Conservation (phyloP, 169 alveolate species). For the Cryptosporidium sp. region DNA sequence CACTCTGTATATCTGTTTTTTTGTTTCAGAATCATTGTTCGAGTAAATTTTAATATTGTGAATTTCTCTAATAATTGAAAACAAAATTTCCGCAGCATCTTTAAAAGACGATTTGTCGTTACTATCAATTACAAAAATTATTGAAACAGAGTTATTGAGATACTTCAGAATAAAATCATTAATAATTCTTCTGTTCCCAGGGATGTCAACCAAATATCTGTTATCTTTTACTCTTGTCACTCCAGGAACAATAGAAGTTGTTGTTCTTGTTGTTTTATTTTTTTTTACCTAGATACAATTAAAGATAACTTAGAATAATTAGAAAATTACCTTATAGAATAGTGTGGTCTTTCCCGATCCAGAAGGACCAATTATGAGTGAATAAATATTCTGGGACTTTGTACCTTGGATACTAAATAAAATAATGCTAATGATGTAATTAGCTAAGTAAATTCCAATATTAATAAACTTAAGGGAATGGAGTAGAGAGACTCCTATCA, state of each 20-base stretch:
- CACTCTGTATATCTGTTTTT: neutral
- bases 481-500: conserved; percentile 37
- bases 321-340: conserved; percentile 68
- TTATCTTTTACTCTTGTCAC: conserved; percentile 11
- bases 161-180: conserved; percentile 38
- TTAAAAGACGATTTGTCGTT: conserved; percentile 70
- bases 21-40: neutral
- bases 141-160: conserved; percentile 1
- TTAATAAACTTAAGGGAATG: conserved; percentile 22
- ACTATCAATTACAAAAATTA: conserved; percentile 66
- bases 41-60: neutral
- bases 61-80: neutral
- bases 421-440: neutral
- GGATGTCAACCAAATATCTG: conserved; percentile 57
- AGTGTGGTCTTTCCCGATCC: conserved; percentile 76
- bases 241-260: conserved; percentile 45
- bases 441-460: neutral
- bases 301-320: neutral
- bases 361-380: conserved; percentile 72
- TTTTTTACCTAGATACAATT: conserved; percentile 26
- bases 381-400: neutral
- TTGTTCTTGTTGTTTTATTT: conserved; percentile 12
- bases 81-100: conserved; percentile 74
- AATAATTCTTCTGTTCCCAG: conserved; percentile 62
- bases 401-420: neutral